Conservation (phyloP, 2,329 filamentous ascomycete genomes). For the Exophiala xenobiotica region DNA sequence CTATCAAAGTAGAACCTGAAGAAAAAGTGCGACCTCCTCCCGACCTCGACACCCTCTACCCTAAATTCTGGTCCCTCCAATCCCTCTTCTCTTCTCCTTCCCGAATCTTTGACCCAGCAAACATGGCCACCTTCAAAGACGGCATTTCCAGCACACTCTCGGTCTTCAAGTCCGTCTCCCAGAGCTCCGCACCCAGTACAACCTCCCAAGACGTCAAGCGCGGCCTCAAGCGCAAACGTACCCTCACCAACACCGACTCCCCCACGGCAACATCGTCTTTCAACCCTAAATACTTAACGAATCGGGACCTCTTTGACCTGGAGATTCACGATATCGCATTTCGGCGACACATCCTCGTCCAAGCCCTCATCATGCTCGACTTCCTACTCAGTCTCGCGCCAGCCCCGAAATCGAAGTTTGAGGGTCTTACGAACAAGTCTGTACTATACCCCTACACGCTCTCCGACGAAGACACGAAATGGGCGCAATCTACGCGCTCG, state of each 20-base stretch:
- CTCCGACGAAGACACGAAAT: conserved; percentile 81
- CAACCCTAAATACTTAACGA: conserved; percentile 99
- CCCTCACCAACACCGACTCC: conserved; percentile 45
- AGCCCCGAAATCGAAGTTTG: conserved; percentile 75
- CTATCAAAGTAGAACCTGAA: conserved; percentile 32
- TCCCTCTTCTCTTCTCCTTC: conserved; percentile 88
- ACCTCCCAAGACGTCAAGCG: conserved; percentile 65
- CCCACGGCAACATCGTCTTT: conserved; percentile 62
- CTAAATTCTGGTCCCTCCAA: conserved; percentile 91
- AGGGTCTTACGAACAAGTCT: conserved; percentile 76
- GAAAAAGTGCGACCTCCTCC: conserved; percentile 32
- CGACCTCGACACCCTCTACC: conserved; percentile 74
- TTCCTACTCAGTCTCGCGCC: conserved; percentile 89
- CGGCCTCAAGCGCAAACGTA: conserved; percentile 68
- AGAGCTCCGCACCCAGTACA: conserved; percentile 60
- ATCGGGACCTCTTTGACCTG: conserved; percentile 89
- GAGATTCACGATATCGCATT: conserved; percentile 96
- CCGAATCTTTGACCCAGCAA: conserved; percentile 68
- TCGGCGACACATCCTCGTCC: conserved; percentile 87
- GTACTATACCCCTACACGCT: conserved; percentile 78
- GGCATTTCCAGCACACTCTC: conserved; percentile 63
- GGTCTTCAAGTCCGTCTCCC: conserved; percentile 74
- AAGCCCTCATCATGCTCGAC: conserved; percentile 90
- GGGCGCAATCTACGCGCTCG: conserved; percentile 75
- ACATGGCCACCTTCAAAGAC: conserved; percentile 65